Evolutionary conservation across 139 green algal species (phyloP), one percentile per base, ranked within the genome.

Genomic region (Bryopsis sp.): DNA sequence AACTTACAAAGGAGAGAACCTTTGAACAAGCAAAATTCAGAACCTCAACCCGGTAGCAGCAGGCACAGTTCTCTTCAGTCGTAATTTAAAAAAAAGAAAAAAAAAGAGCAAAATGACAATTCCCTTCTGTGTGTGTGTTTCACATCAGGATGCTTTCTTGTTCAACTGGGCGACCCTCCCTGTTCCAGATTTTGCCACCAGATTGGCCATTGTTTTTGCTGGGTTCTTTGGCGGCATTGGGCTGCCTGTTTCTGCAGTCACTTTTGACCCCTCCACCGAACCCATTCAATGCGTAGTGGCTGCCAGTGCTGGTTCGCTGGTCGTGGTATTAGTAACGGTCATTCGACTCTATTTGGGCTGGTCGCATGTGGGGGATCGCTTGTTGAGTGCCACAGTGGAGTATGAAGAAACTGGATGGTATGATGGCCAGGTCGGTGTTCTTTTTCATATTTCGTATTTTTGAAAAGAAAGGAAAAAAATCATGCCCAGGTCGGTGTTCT

Each of bases 371-470:
- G 75, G 81, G 8, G 78, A 88, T 65, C 60, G 84, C 3, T 67
- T 90, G 0, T 76, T 90, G 48, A 79, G 58, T 32, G 84, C 81
- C 2, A 84, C 78, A 46, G 76, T 88, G 2, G 81, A 86, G 59
- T 89, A 89, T 62, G 83, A 89, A 72, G 83, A 89, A 79, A 83
- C 81, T 2, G 83, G 83, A 33, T 89, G 83, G 75, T 83, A 83
- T 68, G 77, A 83, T 54, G 77, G 80, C 19, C 82, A 85, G 70
- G 67, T 70, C 34, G 11, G 54, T 32, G 7, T 31, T 7, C 36
- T 31, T 7, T 0, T 31, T 32, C 7, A n/a, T 31, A 7, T 11
- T 31, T 8, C 7, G 7, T 11, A 7, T 8, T 7, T 31, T 32
- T 39, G 54, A 7, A 63, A 32, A 31, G 22, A 8, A 11, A 11